A percentile compares a stretch with the other conserved stretches of the same genome.
These are phyloP conservation scores for Colletotrichum gloeosporioides DNA, from an alignment of 2,329 filamentous ascomycete genomes.

Conservation along the genomic window DNA sequence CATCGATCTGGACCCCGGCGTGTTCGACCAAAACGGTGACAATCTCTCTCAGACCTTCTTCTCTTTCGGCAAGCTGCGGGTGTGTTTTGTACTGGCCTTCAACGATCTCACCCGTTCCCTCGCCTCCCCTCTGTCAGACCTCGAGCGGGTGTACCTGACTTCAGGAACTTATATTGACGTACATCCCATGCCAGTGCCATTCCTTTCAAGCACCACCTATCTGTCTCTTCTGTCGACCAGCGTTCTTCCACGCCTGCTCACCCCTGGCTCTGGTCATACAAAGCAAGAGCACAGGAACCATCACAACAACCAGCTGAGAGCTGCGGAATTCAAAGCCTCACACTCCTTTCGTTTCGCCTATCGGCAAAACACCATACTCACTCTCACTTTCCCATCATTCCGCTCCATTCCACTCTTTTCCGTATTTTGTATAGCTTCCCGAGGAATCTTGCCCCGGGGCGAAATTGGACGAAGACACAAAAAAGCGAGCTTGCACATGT, in stretches of 20 bases:
- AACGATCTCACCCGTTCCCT: conserved; percentile 2
- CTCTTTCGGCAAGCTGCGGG: conserved; percentile 3
- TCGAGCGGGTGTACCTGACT: conserved; percentile 20
- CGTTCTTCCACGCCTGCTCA: background rate
- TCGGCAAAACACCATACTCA: conserved; percentile 3
- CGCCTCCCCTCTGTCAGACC: conserved; percentile 1
- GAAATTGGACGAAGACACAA: background rate
- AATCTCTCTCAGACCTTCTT: background rate
- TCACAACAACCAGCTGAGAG: background rate
- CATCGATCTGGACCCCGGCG: conserved; percentile 8
- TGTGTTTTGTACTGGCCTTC: background rate
- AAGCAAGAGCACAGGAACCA: background rate
- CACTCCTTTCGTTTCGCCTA: background rate
- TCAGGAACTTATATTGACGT: conserved; percentile 24
- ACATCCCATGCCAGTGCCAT: conserved; percentile 19
- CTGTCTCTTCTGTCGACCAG: background rate
- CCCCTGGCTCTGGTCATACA: background rate
- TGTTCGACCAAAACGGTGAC: background rate
- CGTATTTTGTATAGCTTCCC: background rate
- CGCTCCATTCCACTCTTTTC: conserved; percentile 13
- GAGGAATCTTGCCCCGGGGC: conserved; percentile 4
- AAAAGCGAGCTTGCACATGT: background rate
- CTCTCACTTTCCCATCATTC: conserved; percentile 18
- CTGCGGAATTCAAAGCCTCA: conserved; percentile 2
- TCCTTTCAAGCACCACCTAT: background rate